phyloP scores from a whole-genome alignment of 139 green algal genomes.

The Penium margaritaceum region DNA sequence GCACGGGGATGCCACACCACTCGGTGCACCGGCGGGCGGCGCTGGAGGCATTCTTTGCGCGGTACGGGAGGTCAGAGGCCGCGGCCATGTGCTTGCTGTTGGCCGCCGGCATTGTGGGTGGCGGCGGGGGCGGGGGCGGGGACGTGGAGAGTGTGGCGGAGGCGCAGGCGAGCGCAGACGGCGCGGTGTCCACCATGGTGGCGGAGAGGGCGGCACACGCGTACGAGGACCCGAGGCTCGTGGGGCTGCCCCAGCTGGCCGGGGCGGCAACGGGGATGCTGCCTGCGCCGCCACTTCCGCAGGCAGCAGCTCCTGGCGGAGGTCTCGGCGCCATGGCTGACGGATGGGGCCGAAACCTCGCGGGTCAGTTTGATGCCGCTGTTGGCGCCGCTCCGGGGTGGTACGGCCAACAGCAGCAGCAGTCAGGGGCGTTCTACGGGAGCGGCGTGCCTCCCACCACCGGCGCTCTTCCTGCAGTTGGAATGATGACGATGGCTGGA shows the following conservation, averaged over 20 bases:
- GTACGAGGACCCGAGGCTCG: slow-evolving; percentile 69
- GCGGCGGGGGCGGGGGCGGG: neutral
- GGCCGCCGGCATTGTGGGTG: slow-evolving; percentile 43
- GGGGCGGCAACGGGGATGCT: too few species aligned
- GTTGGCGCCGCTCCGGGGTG: slow-evolving; percentile 17
- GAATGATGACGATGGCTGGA: too few species aligned
- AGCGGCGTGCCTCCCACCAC: too few species aligned
- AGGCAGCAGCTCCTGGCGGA: too few species aligned
- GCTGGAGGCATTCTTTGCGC: slow-evolving; percentile 71
- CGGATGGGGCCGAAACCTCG: neutral
- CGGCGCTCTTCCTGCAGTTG: too few species aligned
- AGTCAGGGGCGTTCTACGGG: too few species aligned
- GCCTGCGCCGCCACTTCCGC: too few species aligned
- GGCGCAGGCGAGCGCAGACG: too few species aligned
- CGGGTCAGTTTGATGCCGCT: neutral
- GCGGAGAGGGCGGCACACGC: slow-evolving; percentile 52
- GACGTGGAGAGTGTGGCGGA: too few species aligned
- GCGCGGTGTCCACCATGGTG: slow-evolving; percentile 31
- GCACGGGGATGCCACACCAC: too few species aligned
- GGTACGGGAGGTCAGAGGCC: slow-evolving; percentile 68
- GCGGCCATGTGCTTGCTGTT: slow-evolving; percentile 81
- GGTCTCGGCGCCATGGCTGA: neutral
- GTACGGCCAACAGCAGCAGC: slow-evolving; percentile 54
- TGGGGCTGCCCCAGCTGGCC: slow-evolving; percentile 42
- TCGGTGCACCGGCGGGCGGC: too few species aligned